Conservation (phyloP, 768 basidiomycete genomes). For the Tricholoma saponaceum region DNA sequence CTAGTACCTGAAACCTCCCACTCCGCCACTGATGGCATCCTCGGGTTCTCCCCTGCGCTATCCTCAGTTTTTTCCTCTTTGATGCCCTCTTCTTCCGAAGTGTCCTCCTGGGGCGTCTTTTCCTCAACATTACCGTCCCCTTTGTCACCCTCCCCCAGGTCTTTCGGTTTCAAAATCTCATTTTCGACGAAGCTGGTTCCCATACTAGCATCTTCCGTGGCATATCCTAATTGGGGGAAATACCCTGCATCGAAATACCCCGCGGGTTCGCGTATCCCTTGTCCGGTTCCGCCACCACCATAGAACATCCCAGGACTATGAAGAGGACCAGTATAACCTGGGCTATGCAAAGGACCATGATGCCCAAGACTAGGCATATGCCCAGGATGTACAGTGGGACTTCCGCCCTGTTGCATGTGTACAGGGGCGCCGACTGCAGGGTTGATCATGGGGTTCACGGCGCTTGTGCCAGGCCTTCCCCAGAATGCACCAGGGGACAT, state of each 20-base stretch:
- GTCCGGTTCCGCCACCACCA: not conserved
- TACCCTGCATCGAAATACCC: conserved; percentile 44
- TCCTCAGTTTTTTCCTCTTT: not conserved
- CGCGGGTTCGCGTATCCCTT: conserved; percentile 28
- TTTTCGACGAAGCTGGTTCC: conserved; percentile 24
- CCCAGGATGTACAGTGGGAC: conserved; percentile 1
- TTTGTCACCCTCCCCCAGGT: not conserved
- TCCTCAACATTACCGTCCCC: not conserved
- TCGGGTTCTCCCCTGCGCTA: conserved; percentile 1
- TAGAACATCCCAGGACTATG: conserved; percentile 16
- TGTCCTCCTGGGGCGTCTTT: not conserved
- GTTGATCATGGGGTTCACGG: conserved; percentile 38
- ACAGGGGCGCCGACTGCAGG: conserved; percentile 46
- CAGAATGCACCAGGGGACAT: conserved; percentile 78
- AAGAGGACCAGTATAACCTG: conserved; percentile 19
- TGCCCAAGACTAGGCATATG: not conserved
- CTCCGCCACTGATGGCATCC: conserved; percentile 5
- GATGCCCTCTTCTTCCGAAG: not conserved
- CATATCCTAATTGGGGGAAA: conserved; percentile 24
- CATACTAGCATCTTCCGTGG: conserved; percentile 2
- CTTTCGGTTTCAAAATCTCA: conserved; percentile 29
- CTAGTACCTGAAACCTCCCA: conserved; percentile 4
- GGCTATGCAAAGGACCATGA: conserved; percentile 6
- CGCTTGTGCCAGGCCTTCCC: conserved; percentile 52
- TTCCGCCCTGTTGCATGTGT: conserved; percentile 16